A percentile compares a stretch with the other conserved stretches of the same genome.
Evolutionary conservation across 768 basidiomycete species (phyloP).

Genomic region (Naganishia randhawae): DNA sequence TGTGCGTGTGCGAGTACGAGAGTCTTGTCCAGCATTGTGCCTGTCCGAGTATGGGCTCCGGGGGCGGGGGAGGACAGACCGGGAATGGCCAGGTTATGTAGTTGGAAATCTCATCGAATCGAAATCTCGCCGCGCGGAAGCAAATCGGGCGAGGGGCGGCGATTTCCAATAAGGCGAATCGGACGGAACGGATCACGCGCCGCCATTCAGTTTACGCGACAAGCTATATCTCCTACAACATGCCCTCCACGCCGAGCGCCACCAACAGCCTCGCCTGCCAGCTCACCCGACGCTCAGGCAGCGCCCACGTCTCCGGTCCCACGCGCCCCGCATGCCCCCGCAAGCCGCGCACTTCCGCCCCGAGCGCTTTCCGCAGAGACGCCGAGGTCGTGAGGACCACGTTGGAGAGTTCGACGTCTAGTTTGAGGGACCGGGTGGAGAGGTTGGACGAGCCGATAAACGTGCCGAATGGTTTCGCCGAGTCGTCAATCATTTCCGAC

Average conservation of each 20-base stretch:
- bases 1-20: background rate
- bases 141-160: background rate
- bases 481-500: constrained; percentile 49
- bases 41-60: too few relatives aligned
- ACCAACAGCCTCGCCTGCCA: constrained; percentile 45
- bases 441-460: constrained; percentile 93
- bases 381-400: constrained; percentile 68
- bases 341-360: constrained; percentile 47
- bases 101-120: too few relatives aligned
- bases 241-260: constrained; percentile 45
- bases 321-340: constrained; percentile 43
- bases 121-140: background rate
- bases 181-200: too few relatives aligned
- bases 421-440: constrained; percentile 80
- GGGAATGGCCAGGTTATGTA: background rate
- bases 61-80: background rate
- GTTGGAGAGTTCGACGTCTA: constrained; percentile 90
- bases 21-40: background rate
- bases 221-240: constrained; percentile 27
- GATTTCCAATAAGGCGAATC: background rate
- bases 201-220: too few relatives aligned
- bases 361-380: constrained; percentile 44
- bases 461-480: constrained; percentile 61
- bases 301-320: constrained; percentile 44
- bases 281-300: constrained; percentile 46